These are phyloP conservation scores for Boletus sp. DNA, from an alignment of 768 basidiomycete species.

Conservation along the genomic window DNA sequence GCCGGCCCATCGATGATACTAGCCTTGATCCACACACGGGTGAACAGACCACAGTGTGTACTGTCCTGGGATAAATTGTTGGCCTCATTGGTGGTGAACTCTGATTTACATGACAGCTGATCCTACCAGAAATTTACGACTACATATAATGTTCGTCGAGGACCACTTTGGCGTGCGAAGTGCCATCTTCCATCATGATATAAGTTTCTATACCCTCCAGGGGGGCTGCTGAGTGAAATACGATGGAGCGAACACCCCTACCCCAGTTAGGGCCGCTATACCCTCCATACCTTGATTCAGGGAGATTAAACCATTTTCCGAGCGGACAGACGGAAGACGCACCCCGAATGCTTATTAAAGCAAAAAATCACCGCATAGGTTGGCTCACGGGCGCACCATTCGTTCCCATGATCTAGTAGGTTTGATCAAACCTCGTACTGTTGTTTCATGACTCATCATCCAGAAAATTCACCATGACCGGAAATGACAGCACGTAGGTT, in stretches of 20 bases:
- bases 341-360: conserved; percentile 78
- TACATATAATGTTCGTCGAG: conserved; percentile 44
- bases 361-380: conserved; percentile 66
- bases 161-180: conserved; percentile 51
- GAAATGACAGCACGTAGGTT: conserved; percentile 69
- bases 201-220: conserved; percentile 53
- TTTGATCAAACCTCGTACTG: not conserved
- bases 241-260: conserved; percentile 61
- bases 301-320: not conserved
- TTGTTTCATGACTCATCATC: too few relatives aligned
- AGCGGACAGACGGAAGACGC: conserved; percentile 3
- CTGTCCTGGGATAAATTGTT: too few relatives aligned
- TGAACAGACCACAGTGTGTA: too few relatives aligned
- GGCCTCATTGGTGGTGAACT: too few relatives aligned
- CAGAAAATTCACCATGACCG: conserved; percentile 56
- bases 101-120: not conserved
- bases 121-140: not conserved
- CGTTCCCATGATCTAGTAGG: conserved; percentile 66
- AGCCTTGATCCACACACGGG: too few relatives aligned
- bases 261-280: conserved; percentile 54
- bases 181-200: conserved; percentile 62
- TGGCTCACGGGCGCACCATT: conserved; percentile 74
- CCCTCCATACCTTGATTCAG: conserved; percentile 58
- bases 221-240: conserved; percentile 53
- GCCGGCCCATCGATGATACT: too few relatives aligned